Base-by-base conservation (phyloP, 2,329 filamentous ascomycete species). In the Xylaria sp. region DNA sequence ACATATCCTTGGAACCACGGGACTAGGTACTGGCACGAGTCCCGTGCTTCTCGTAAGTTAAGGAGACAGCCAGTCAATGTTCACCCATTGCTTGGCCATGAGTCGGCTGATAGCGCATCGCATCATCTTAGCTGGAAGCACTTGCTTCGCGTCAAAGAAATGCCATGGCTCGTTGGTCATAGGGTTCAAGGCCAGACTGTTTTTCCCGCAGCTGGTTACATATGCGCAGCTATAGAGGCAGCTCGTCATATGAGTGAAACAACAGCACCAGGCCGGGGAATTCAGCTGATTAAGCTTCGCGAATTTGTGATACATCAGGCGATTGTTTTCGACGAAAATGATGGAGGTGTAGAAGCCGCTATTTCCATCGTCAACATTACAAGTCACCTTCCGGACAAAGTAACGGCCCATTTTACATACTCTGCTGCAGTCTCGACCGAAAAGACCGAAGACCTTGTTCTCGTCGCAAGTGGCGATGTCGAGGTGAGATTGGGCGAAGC, bases 161-260 rank as follows among this genome's bases (percentile, higher is more conserved):
- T 72, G 18, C 32, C 21, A 2, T 75, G 74, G 71, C 23, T 75
- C 0, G 5, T 16, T 2, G 64, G 63, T 2, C 73, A 75, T 42
- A 23, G n/a, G 1, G 18, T 75, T 16, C 66, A 73, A 40, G 55
- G 61, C 13, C 65, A 71, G 29, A 51, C 60, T 5, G 63, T 73
- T 12, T 73, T 73, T 29, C 73, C 73, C 2, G 71, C 71, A 2
- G 61, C 72, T 5, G 73, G 66, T 1, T 75, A 74, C 18, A 25
- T 71, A 16, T 64, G 23, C 18, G 64, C 57, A 16, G 71, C 67
- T 5, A n/a, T 69, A 10, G 73, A 74, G 50, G 69, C 71, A 13
- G 50, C 72, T 5, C 32, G n/a, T 18, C 16, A 47, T 23, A 47
- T 47, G 44, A 47, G 44, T 23, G 44, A 47, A 47, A 21, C n/a